Evolutionary conservation across 345 rosid species (phyloP), one percentile per base, ranked within the genome.

Genomic region (Acer yangbiense): DNA sequence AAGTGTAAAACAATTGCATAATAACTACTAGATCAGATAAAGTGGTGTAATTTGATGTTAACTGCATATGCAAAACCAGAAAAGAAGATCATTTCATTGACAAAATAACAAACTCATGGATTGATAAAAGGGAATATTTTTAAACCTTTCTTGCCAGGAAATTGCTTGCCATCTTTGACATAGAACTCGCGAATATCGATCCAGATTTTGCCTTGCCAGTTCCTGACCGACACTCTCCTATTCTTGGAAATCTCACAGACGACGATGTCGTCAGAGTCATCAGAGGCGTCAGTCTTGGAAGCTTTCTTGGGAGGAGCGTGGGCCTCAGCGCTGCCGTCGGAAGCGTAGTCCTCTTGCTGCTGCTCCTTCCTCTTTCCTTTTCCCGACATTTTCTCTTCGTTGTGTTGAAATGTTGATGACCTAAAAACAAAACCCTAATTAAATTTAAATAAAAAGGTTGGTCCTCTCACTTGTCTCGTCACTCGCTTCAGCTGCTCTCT

Each of bases 181-280:
- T 90, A 96, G 75, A 96, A 94, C 87, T 96, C 99, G 69, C 98
- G 97, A 79, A 96, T 91, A 74, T 96, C 97, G 48, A 96, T 86
- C 89, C 93, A 89, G 27, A 91, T 83, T 71, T 73, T 88, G 11
- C 97, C 98, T 43, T 91, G 86, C 97, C 95, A 96, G 72, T 85
- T 88, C 90, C 97, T 83, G 77, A 96, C 98, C 12, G 93, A 74
- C 39, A 96, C 95, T 82, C 93, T 92, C 86, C 97, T 82, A 63
- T 88, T 96, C 90, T 88, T 94, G 27, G 98, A 91, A 71, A 95
- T 83, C 98, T 92, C 93, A 87, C 98, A 96, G 82, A 91, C 88
- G 55, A 92, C 79, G 83, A 92, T 90, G 69, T 82, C 92, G 65
- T 87, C 97, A 43, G 94, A 80, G 20, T 89, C 95, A 25, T 86